A percentile compares a stretch with the other conserved stretches of the same genome.
phyloP scores from a whole-genome alignment of 2,329 filamentous ascomycete species.

The Epichloe scottii region DNA sequence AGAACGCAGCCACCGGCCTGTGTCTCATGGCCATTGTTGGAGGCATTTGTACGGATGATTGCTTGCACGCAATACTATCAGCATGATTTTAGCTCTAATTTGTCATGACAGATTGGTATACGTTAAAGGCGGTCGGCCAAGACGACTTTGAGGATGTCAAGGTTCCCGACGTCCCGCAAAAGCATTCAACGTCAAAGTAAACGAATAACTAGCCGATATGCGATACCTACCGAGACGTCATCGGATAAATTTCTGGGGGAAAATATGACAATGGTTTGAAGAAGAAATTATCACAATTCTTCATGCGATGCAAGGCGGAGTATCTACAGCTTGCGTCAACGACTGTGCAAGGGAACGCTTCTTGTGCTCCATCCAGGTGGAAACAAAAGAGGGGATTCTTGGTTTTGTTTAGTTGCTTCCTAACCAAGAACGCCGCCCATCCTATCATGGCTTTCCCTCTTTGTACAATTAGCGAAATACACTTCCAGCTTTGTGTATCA shows the following conservation, averaged over 20 bases:
- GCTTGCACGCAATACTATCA: background rate
- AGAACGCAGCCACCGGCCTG: conserved; percentile 74
- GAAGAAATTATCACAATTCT: background rate
- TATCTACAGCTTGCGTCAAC: background rate
- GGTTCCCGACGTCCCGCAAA: conserved; percentile 60
- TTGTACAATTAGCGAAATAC: background rate
- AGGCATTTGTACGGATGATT: conserved; percentile 67
- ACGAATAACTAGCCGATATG: background rate
- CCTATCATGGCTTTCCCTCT: background rate
- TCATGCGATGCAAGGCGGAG: background rate
- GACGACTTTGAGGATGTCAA: conserved; percentile 95
- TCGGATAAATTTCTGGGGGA: background rate
- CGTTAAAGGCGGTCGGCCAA: conserved; percentile 76
- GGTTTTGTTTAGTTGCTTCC: background rate
- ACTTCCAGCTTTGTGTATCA: background rate
- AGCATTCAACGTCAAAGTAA: conserved; percentile 28
- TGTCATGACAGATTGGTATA: conserved; percentile 39
- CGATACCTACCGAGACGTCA: background rate
- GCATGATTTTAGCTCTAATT: background rate
- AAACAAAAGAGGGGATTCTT: background rate
- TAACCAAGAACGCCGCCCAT: background rate
- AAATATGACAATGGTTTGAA: background rate
- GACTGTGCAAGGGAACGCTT: background rate
- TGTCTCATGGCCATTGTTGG: conserved; percentile 63
- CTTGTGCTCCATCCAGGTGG: background rate